phyloP scores from a whole-genome alignment of 2,329 filamentous ascomycete species.

The Cladosporium halotolerans region DNA sequence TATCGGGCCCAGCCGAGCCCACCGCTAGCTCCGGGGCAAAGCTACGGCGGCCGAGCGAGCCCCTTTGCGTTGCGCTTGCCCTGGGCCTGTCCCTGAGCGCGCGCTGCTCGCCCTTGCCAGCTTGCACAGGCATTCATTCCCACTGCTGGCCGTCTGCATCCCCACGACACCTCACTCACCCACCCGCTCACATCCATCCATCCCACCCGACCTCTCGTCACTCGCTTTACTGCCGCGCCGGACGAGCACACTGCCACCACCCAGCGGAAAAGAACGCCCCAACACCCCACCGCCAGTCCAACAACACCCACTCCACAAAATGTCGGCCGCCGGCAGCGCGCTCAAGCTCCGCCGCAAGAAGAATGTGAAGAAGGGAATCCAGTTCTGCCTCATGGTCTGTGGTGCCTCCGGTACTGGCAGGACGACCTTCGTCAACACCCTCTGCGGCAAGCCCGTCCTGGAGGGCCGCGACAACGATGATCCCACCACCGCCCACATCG shows the following conservation, averaged over 20 bases:
- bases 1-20: background rate
- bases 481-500: slow-evolving; percentile 76
- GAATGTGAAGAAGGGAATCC: slow-evolving; percentile 99
- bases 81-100: background rate
- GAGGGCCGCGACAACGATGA: slow-evolving; percentile 90
- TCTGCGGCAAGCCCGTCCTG: slow-evolving; percentile 91
- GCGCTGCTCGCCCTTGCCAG: background rate
- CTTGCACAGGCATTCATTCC: background rate
- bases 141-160: background rate
- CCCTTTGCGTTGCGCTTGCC: background rate
- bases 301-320: slow-evolving; percentile 15
- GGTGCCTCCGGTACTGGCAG: slow-evolving; percentile 97
- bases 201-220: background rate
- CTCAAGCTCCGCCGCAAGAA: slow-evolving; percentile 99
- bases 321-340: slow-evolving; percentile 28
- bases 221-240: slow-evolving; percentile 1
- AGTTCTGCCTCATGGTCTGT: slow-evolving; percentile 99
- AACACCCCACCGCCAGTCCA: background rate
- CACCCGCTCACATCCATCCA: background rate
- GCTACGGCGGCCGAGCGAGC: background rate
- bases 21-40: background rate
- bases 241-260: background rate
- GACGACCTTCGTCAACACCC: slow-evolving; percentile 98
- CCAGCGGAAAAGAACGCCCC: background rate
- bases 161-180: background rate